Evolutionary conservation across 2,329 filamentous ascomycete species (phyloP), one percentile per base, ranked within the genome.

Genomic region (Fusarium miscanthi): DNA sequence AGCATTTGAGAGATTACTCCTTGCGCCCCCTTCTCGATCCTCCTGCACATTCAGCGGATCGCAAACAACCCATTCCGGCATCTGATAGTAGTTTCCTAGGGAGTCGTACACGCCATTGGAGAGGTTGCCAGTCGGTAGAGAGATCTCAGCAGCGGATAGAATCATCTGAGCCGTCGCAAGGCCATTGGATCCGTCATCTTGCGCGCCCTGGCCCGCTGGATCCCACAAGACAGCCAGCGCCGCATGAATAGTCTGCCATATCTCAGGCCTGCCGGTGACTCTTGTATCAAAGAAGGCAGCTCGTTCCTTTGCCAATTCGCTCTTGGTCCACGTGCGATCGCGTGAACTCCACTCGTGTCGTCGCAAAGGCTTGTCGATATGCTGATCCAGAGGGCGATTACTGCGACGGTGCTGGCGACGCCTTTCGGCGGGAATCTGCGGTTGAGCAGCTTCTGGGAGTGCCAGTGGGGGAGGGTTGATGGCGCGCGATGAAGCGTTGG

Each of bases 221-320:
- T 86, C 86, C 83, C 92, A 92, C 69, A 97, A 80, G 11, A 93
- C 84, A 68, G 92, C 88, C 23, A 94, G 85, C 0, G 91, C 92
- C 2, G 90, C 84, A 49, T 87, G 87, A 19, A 98, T 81, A 1
- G 93, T 91, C 74, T 89, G 89, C 95, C 95, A 98, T 31, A 96
- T 88, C 81, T 97, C 93, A 8, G 87, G 78, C 8, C 90, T 87
- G 5, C 94, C 94, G 0, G 92, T 93, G 21, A 97, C 93, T 51
- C 94, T 86, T 3, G 95, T 98, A 69, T 98, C 94, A 81, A 97
- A 98, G 85, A 97, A 98, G 69, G 94, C 94, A 53, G 83, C 84
- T 53, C 95, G 89, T 82, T 97, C 93, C 37, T 86, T 86, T 65
- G 90, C 88, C 5, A 97, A 85, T 59, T 91, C 85, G 21, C 82